Evolutionary conservation across 495 filamentous ascomycete genomes (phyloP).

Genomic region (Aspergillus hancockii): DNA sequence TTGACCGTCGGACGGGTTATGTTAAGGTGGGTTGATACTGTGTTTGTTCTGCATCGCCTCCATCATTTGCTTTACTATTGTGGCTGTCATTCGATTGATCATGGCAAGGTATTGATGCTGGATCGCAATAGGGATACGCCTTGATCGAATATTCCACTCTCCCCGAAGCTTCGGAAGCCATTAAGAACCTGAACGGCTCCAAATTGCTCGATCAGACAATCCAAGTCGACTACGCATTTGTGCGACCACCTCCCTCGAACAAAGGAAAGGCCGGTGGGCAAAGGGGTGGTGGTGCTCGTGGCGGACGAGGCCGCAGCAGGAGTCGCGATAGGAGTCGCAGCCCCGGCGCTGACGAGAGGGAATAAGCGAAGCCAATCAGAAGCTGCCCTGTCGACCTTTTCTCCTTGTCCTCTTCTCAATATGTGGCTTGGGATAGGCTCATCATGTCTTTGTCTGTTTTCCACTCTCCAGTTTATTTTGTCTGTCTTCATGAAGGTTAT

Average conservation of each 20-base stretch:
- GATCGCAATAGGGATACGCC: constrained; percentile 71
- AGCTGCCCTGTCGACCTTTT: neutral
- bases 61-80: constrained; percentile 8
- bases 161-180: constrained; percentile 79
- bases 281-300: constrained; percentile 43
- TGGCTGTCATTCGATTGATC: neutral
- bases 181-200: constrained; percentile 76
- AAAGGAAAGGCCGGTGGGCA: constrained; percentile 54
- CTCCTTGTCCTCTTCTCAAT: neutral
- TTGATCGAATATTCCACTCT: constrained; percentile 92
- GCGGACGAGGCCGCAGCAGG: constrained; percentile 52
- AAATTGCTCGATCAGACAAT: constrained; percentile 94
- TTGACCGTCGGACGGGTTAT: constrained; percentile 94
- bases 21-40: constrained; percentile 71
- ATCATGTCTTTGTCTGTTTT: neutral
- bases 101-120: constrained; percentile 14
- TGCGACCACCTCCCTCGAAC: constrained; percentile 81
- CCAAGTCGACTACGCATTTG: constrained; percentile 92
- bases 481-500: neutral
- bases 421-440: neutral
- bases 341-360: constrained; percentile 44
- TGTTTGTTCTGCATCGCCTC: neutral
- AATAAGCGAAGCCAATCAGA: constrained; percentile 23
- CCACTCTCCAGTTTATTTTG: neutral
- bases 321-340: constrained; percentile 64